phyloP scores from a whole-genome alignment of 1,284 basidiomycete species.

The Papiliotrema flavescens region DNA sequence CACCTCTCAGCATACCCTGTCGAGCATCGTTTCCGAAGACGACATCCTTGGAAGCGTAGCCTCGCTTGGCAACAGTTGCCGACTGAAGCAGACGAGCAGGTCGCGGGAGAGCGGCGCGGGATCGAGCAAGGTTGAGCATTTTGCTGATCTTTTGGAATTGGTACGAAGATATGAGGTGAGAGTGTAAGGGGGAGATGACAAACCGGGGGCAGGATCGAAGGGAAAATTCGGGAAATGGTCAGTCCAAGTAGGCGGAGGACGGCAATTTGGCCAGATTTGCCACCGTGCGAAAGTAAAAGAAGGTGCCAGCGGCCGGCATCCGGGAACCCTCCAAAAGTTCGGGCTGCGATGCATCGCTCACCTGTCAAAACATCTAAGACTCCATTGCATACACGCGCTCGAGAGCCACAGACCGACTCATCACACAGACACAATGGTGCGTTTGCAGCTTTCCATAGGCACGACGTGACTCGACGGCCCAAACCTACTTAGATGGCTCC shows the following conservation, averaged over 20 bases:
- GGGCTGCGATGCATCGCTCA: too few relatives aligned
- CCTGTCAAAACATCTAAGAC: too few relatives aligned
- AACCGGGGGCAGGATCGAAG: not conserved
- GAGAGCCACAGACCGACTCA: too few relatives aligned
- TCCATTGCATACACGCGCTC: too few relatives aligned
- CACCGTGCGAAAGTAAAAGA: slow-evolving; percentile 18
- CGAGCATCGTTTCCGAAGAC: slow-evolving; percentile 95
- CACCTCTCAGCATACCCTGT: slow-evolving; percentile 89
- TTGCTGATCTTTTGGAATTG: slow-evolving; percentile 9
- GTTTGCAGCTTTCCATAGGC: too few relatives aligned
- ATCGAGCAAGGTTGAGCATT: slow-evolving; percentile 36
- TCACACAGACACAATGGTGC: too few relatives aligned
- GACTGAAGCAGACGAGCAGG: slow-evolving; percentile 52
- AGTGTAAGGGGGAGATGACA: not conserved
- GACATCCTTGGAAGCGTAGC: slow-evolving; percentile 85
- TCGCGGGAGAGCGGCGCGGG: slow-evolving; percentile 50
- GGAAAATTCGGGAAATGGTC: not conserved
- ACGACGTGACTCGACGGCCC: too few relatives aligned
- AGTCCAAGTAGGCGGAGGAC: too few relatives aligned
- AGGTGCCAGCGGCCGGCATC: too few relatives aligned
- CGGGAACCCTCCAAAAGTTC: too few relatives aligned
- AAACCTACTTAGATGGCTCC: too few relatives aligned
- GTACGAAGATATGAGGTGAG: not conserved
- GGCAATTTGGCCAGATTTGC: too few relatives aligned
- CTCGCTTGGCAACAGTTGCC: slow-evolving; percentile 45